phyloP scores from a whole-genome alignment of 495 filamentous ascomycete genomes.

The Talaromyces wortmannii region DNA sequence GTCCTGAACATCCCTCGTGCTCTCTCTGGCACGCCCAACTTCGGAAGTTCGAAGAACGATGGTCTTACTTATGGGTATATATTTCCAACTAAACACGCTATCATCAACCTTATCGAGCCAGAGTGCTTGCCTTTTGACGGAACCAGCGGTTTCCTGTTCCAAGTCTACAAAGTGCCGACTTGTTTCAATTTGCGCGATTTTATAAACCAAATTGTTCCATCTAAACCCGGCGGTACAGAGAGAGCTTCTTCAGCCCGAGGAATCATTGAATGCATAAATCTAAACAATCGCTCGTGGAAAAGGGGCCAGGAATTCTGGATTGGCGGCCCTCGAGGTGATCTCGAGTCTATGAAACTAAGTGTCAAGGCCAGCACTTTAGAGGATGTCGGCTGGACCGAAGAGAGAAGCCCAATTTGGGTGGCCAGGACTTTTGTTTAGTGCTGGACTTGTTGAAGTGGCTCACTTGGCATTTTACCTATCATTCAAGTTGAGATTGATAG shows the following conservation, averaged over 20 bases:
- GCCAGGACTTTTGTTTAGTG: background rate
- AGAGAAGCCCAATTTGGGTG: background rate
- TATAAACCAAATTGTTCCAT: background rate
- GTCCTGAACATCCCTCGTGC: background rate
- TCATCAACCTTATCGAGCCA: background rate
- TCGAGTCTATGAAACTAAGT: background rate
- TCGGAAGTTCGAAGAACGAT: background rate
- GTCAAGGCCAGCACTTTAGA: background rate
- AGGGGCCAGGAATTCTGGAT: background rate
- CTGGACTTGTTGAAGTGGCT: background rate
- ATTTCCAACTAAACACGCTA: background rate
- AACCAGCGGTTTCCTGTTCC: background rate
- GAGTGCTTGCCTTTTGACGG: background rate
- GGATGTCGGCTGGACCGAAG: background rate
- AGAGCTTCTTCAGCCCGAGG: background rate
- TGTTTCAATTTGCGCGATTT: background rate
- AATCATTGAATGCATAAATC: background rate
- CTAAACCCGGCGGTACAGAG: background rate
- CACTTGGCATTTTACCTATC: no score
- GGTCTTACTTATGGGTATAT: background rate
- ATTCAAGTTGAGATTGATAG: no score
- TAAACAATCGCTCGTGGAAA: background rate
- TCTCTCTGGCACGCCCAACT: background rate
- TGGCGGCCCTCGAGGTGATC: background rate
- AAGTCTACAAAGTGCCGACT: background rate